These are phyloP conservation scores for Crithidia acanthocephali DNA, from an alignment of 208 protist species.

Conservation along the genomic window DNA sequence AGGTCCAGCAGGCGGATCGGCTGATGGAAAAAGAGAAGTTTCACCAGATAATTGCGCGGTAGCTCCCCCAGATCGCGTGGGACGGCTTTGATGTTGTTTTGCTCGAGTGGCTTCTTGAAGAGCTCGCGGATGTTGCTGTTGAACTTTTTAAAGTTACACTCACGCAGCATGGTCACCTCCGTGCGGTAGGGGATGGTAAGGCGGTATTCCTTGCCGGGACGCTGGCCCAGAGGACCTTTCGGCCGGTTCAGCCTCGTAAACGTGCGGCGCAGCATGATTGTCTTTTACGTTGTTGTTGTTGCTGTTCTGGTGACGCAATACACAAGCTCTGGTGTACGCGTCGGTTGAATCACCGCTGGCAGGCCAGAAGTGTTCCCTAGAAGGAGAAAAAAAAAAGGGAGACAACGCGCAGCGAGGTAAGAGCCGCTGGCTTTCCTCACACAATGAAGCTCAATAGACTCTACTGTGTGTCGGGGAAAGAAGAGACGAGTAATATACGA, in stretches of 20 bases:
- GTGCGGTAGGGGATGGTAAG: constrained; percentile 83
- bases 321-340: too few species aligned
- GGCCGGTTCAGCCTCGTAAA: constrained; percentile 51
- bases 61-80: constrained; percentile 90
- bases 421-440: too few species aligned
- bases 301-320: too few species aligned
- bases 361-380: too few species aligned
- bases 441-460: too few species aligned
- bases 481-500: not conserved
- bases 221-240: constrained; percentile 80
- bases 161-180: constrained; percentile 83
- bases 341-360: too few species aligned
- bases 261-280: constrained; percentile 64
- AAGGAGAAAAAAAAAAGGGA: too few species aligned
- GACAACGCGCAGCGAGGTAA: too few species aligned
- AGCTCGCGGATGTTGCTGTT: constrained; percentile 90
- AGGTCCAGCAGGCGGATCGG: constrained; percentile 81
- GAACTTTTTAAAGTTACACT: constrained; percentile 50
- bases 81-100: constrained; percentile 88
- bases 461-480: not conserved
- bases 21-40: constrained; percentile 90
- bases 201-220: constrained; percentile 81
- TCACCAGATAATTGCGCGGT: constrained; percentile 86
- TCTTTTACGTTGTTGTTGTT: not conserved
- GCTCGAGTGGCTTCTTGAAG: constrained; percentile 78